A percentile compares a stretch with the other conserved stretches of the same genome.
phyloP scores from a whole-genome alignment of 495 filamentous ascomycete species.

The Cercophora samala region DNA sequence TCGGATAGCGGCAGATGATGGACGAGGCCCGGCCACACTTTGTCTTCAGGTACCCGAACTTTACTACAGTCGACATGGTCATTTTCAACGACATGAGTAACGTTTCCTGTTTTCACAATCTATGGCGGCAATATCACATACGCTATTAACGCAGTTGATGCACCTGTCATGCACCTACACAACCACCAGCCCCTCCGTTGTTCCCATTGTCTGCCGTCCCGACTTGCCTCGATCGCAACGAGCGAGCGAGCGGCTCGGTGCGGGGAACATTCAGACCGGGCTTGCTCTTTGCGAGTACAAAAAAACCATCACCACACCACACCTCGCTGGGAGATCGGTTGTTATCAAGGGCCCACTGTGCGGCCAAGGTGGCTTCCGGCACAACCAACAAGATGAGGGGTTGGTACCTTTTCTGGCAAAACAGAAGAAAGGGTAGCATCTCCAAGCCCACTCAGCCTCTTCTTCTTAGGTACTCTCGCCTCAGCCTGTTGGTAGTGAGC shows the following conservation, averaged over 20 bases:
- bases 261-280: slow-evolving; percentile 17
- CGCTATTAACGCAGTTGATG: not conserved
- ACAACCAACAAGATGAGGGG: slow-evolving; percentile 8
- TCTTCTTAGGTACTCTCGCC: not conserved
- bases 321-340: slow-evolving; percentile 13
- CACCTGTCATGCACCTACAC: not conserved
- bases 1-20: slow-evolving; percentile 1
- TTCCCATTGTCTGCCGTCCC: slow-evolving; percentile 13
- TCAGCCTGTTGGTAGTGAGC: not conserved
- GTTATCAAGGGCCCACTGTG: not conserved
- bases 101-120: not conserved
- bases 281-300: slow-evolving; percentile 9
- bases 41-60: slow-evolving; percentile 4
- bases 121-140: slow-evolving; percentile 5
- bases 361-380: slow-evolving; percentile 8
- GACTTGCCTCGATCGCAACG: slow-evolving; percentile 1
- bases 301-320: slow-evolving; percentile 22
- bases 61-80: not conserved
- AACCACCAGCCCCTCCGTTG: not conserved
- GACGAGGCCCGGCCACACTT: not conserved
- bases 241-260: slow-evolving; percentile 10
- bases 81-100: not conserved
- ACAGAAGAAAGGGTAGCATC: too few relatives aligned
- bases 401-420: not conserved
- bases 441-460: not conserved